A percentile compares a stretch with the other conserved stretches of the same genome.
Evolutionary conservation across 2,329 filamentous ascomycete species (phyloP).

Genomic region (Colletotrichum sp.): DNA sequence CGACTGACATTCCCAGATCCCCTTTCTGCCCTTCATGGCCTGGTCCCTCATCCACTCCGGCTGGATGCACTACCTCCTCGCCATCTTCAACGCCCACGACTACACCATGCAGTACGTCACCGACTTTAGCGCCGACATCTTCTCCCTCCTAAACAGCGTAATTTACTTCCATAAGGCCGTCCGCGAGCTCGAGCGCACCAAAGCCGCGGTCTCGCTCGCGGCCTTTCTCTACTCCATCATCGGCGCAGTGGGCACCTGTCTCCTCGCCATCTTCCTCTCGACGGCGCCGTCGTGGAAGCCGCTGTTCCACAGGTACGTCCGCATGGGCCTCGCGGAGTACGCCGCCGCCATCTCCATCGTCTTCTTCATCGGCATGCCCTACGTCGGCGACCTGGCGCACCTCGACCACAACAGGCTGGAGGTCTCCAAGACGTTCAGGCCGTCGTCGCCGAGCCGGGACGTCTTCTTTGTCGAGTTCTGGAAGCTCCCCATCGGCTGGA

Average conservation of each 20-base stretch:
- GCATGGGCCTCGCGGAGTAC: slow-evolving; percentile 66
- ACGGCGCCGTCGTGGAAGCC: slow-evolving; percentile 67
- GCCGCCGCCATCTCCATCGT: slow-evolving; percentile 71
- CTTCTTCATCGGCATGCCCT: slow-evolving; percentile 67
- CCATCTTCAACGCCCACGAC: slow-evolving; percentile 71
- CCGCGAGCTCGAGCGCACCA: slow-evolving; percentile 66
- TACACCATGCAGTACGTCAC: slow-evolving; percentile 76
- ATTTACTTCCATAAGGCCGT: slow-evolving; percentile 74
- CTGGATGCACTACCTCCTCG: slow-evolving; percentile 69
- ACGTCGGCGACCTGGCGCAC: slow-evolving; percentile 61
- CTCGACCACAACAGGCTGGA: slow-evolving; percentile 64
- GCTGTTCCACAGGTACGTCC: slow-evolving; percentile 64
- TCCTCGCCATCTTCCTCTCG: slow-evolving; percentile 65
- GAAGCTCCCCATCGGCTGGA: slow-evolving; percentile 62
- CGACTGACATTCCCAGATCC: slow-evolving; percentile 40
- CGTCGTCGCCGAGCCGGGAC: slow-evolving; percentile 58
- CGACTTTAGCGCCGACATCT: slow-evolving; percentile 69
- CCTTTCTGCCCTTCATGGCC: slow-evolving; percentile 71
- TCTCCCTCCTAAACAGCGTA: slow-evolving; percentile 69
- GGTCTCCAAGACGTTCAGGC: slow-evolving; percentile 60
- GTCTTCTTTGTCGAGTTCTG: slow-evolving; percentile 69
- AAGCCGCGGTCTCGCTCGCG: slow-evolving; percentile 60
- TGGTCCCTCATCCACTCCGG: slow-evolving; percentile 70
- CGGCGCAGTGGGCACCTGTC: slow-evolving; percentile 66
- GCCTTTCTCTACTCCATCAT: slow-evolving; percentile 70